Conservation (phyloP, 371 early-diverging fungal species). For the Choanephora cucurbitarum region DNA sequence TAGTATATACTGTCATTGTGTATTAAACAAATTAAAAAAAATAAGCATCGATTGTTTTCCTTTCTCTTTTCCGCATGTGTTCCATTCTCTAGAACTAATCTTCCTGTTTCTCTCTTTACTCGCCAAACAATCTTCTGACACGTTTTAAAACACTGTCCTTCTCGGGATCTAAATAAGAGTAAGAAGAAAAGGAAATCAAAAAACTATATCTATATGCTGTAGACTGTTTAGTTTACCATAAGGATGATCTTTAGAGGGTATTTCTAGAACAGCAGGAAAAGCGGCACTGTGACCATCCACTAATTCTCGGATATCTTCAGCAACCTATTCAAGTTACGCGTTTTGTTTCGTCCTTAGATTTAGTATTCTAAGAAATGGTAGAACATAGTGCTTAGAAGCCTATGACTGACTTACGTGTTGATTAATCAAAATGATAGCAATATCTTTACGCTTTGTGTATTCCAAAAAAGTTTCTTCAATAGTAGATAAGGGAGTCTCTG, state of each 20-base stretch:
- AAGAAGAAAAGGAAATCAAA: neutral
- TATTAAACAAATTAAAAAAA: too few relatives aligned
- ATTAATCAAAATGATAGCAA: constrained; percentile 97
- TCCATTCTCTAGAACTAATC: neutral
- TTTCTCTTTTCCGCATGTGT: neutral
- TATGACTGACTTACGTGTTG: constrained; percentile 75
- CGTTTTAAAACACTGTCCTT: constrained; percentile 97
- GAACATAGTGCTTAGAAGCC: neutral
- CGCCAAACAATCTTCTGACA: constrained; percentile 90
- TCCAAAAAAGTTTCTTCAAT: constrained; percentile 91
- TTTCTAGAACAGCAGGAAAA: constrained; percentile 96
- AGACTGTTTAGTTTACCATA: too few relatives aligned
- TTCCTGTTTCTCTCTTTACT: constrained; percentile 41
- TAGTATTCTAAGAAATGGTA: neutral
- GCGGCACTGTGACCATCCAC: constrained; percentile 91
- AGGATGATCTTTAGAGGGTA: constrained; percentile 98
- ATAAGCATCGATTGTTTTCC: neutral
- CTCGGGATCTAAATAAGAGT: constrained; percentile 56
- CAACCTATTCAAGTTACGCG: constrained; percentile 62
- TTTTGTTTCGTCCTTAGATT: neutral
- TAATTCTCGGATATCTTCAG: constrained; percentile 88
- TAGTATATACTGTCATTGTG: too few relatives aligned
- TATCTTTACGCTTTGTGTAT: constrained; percentile 92
- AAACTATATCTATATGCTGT: too few relatives aligned
- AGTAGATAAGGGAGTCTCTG: constrained; percentile 80